phyloP scores from a whole-genome alignment of 768 basidiomycete genomes.

The Pholiota conissans region DNA sequence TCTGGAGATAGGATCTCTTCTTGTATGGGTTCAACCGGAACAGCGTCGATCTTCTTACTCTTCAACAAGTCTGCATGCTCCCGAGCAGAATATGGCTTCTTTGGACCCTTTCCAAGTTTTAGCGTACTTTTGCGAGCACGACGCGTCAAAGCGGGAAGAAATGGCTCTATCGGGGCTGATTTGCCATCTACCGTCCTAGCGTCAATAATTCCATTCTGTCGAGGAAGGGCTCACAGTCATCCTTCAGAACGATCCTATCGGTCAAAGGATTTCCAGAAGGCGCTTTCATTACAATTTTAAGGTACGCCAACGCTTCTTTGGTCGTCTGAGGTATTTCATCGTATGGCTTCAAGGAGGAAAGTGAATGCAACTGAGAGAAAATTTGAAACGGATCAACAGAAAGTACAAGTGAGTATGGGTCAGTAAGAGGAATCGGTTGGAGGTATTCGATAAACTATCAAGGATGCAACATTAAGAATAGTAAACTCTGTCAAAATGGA shows the following conservation, averaged over 20 bases:
- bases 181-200: constrained; percentile 1
- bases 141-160: constrained; percentile 46
- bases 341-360: constrained; percentile 34
- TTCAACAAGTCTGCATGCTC: constrained; percentile 6
- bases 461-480: background rate
- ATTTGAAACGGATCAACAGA: constrained; percentile 56
- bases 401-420: constrained; percentile 50
- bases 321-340: constrained; percentile 47
- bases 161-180: constrained; percentile 25
- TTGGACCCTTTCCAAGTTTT: constrained; percentile 29
- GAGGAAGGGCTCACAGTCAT: constrained; percentile 28
- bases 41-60: constrained; percentile 15
- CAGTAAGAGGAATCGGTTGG: constrained; percentile 42
- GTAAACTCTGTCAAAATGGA: background rate
- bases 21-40: constrained; percentile 26
- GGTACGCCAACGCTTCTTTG: constrained; percentile 30
- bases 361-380: constrained; percentile 34
- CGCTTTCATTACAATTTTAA: constrained; percentile 28
- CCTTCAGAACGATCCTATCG: constrained; percentile 36
- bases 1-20: constrained; percentile 17
- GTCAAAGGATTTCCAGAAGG: constrained; percentile 29
- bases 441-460: constrained; percentile 49
- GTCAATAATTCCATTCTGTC: background rate
- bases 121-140: constrained; percentile 50
- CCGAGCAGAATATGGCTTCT: constrained; percentile 5